Percentiles rank a stretch among this genome's conserved stretches.
Evolutionary conservation across 805 yeast species (phyloP).

Genomic region (Candida railenensis): DNA sequence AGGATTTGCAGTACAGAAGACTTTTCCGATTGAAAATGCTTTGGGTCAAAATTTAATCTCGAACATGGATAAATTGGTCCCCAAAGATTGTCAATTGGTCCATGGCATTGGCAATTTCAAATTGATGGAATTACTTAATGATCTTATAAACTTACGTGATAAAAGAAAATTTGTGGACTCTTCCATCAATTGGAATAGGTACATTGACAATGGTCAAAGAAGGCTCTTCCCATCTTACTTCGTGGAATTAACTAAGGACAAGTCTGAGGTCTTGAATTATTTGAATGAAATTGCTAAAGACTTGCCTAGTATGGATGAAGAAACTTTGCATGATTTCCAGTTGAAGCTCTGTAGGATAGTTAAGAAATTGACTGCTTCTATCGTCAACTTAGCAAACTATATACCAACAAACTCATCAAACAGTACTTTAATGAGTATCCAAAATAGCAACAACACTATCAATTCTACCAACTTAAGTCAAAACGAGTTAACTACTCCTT

Average conservation of each 20-base stretch:
- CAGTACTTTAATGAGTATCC: constrained; percentile 2
- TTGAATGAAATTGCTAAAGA: constrained; percentile 28
- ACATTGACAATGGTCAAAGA: neutral
- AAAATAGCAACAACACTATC: neutral
- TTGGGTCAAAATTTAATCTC: constrained; percentile 9
- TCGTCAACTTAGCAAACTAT: constrained; percentile 30
- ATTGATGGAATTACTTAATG: constrained; percentile 11
- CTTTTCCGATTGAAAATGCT: constrained; percentile 5
- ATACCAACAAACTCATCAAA: constrained; percentile 17
- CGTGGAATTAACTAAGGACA: constrained; percentile 27
- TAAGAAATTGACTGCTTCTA: constrained; percentile 29
- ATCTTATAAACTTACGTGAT: constrained; percentile 16
- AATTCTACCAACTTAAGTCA: neutral
- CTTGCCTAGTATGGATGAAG: constrained; percentile 11
- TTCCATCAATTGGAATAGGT: neutral
- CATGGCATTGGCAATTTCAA: constrained; percentile 14
- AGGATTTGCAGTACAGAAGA: constrained; percentile 32
- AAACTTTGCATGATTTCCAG: constrained; percentile 32
- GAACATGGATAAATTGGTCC: constrained; percentile 16
- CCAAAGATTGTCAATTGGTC: constrained; percentile 8
- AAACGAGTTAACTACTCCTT: constrained; percentile 22
- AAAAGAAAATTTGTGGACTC: neutral
- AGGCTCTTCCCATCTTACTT: constrained; percentile 18
- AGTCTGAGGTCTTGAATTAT: constrained; percentile 35
- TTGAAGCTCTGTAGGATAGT: constrained; percentile 38